Evolutionary conservation across 148 eudicot species (phyloP), one percentile per base, ranked within the genome.

Genomic region (Talinum fruticosum): DNA sequence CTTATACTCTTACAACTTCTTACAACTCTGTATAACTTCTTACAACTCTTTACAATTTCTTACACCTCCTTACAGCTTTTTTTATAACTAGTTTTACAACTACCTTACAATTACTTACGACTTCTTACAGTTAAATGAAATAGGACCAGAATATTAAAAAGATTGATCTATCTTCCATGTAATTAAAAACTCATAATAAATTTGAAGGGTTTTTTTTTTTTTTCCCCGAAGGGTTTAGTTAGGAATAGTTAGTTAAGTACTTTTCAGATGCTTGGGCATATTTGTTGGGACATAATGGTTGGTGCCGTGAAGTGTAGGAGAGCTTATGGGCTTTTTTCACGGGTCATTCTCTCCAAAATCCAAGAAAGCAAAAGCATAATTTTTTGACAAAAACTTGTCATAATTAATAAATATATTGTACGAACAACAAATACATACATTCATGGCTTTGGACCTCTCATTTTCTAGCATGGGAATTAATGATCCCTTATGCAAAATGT

Each of bases 401-500:
- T 57, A 57, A 57, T 57, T 57, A 23, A 57, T 57, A 26, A 61
- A 61, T 61, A 10, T 8, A 10, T 61, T 3, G 23, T 14, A 18
- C 16, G 66, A 6, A 61, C 66, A 61, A 28, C 18, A 47, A n/a
- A 59, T 28, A 26, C 66, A 61, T 26, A 61, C 32, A 61, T 26
- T 61, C 66, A 61, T 61, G 16, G 33, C 30, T 61, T 24, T 26
- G 30, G 66, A 61, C 66, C 66, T 49, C 54, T 15, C 54, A 49
- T 49, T 51, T 51, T 51, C 57, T 51, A 51, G 57, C 57, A 18
- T 59, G 29, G 66, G 66, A 62, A 62, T 62, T 62, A 62, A 62
- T 62, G 18, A 62, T 59, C 64, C 66, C 30, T 62, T 10, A 62
- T 26, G 34, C 14, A 62, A 26, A 23, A 10, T 62, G 66, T 62